These are phyloP conservation scores for Beta vulgaris DNA, from an alignment of 148 eudicot species.

Conservation along the genomic window DNA sequence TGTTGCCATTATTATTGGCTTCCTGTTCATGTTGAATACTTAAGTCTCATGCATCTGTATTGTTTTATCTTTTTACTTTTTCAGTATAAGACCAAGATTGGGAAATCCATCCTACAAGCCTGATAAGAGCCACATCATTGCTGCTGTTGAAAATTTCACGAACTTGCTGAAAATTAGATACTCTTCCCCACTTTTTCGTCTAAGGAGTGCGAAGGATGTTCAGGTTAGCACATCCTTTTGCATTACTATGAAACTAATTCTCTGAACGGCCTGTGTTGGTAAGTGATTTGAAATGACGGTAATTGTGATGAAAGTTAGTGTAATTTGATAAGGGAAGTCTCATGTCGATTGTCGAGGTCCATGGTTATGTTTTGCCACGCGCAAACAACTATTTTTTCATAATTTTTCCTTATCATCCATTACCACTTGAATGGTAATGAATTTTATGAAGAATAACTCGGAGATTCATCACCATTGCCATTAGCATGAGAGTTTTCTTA, in stretches of 20 bases:
- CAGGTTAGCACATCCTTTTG: conserved; percentile 48
- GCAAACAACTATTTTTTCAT: no score
- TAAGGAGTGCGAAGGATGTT: conserved; percentile 60
- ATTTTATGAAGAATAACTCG: no score
- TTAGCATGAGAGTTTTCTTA: no score
- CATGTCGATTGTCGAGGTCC: no score
- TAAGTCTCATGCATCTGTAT: not conserved
- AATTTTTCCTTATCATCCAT: no score
- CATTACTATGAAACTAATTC: not conserved
- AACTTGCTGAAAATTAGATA: conserved; percentile 73
- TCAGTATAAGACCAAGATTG: conserved; percentile 80
- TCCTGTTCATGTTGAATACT: conserved; percentile 1
- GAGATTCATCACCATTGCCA: no score
- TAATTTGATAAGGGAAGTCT: no score
- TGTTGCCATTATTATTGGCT: not conserved
- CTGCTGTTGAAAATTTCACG: conserved; percentile 70
- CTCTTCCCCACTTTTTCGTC: conserved; percentile 91
- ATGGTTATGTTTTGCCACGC: no score
- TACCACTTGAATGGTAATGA: no score
- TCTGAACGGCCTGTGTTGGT: no score
- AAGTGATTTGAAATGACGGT: no score
- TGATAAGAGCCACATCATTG: conserved; percentile 60
- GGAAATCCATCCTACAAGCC: conserved; percentile 86
- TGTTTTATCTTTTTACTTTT: conserved; percentile 11
- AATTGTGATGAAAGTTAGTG: no score